Percentiles rank a stretch among this genome's conserved stretches.
Conservation (phyloP, 495 filamentous ascomycete species). For the Parathielavia hyrcaniae region DNA sequence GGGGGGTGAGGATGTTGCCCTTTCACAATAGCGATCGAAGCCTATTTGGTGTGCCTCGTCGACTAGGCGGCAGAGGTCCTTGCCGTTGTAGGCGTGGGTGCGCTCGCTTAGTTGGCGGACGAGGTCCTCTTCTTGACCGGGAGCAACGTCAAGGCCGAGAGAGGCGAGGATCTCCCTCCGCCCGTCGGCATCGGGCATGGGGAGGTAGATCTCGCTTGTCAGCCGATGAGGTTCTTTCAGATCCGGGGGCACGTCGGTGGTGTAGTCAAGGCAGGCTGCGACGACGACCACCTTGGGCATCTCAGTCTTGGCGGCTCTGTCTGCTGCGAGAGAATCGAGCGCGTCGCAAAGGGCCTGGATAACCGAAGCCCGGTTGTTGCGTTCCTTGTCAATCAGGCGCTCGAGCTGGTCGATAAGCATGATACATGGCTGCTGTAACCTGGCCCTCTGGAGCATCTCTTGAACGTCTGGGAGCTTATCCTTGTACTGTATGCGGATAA, state of each 20-base stretch:
- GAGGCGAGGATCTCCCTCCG: slow-evolving; percentile 68
- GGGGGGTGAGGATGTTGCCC: not conserved
- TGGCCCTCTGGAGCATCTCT: slow-evolving; percentile 66
- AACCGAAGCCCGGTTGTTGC: slow-evolving; percentile 42
- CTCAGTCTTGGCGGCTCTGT: slow-evolving; percentile 30
- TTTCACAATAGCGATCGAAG: slow-evolving; percentile 21
- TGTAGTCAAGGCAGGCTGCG: slow-evolving; percentile 65
- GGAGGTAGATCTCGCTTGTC: slow-evolving; percentile 66
- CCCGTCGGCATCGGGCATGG: slow-evolving; percentile 66
- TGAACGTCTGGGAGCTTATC: slow-evolving; percentile 56
- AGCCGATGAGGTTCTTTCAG: slow-evolving; percentile 63
- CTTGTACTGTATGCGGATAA: slow-evolving; percentile 52
- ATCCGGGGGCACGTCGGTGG: slow-evolving; percentile 66
- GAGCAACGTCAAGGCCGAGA: slow-evolving; percentile 35
- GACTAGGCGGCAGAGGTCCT: slow-evolving; percentile 43
- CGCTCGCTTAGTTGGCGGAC: slow-evolving; percentile 43
- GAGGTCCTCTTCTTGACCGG: slow-evolving; percentile 34
- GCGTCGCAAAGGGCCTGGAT: slow-evolving; percentile 47
- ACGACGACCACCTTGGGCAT: slow-evolving; percentile 54
- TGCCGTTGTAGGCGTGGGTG: slow-evolving; percentile 50
- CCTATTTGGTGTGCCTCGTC: slow-evolving; percentile 28
- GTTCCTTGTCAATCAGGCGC: slow-evolving; percentile 60
- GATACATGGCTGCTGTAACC: slow-evolving; percentile 65
- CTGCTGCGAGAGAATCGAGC: slow-evolving; percentile 44
- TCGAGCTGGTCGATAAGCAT: slow-evolving; percentile 81